Evolutionary conservation across 2,329 filamentous ascomycete species (phyloP).

Genomic region (Diaporthe caulivora): DNA sequence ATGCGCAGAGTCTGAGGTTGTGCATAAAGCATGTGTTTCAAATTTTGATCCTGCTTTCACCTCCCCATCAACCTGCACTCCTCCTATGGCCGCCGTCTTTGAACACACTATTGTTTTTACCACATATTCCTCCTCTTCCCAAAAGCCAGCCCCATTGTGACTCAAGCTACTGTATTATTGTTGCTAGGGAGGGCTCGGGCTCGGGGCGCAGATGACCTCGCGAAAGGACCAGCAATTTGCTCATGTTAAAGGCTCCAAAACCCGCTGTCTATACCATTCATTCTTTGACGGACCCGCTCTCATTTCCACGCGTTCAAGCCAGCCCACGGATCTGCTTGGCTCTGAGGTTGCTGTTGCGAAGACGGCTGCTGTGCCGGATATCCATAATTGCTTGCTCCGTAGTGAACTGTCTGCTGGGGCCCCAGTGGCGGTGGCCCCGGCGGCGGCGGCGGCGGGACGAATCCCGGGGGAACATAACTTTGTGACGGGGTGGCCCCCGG

Average conservation of each 20-base stretch:
- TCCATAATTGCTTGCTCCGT: slow-evolving; percentile 54
- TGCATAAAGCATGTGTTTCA: slow-evolving; percentile 16
- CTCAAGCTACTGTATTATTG: background rate
- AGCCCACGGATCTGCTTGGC: slow-evolving; percentile 73
- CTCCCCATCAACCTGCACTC: background rate
- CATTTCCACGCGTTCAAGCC: slow-evolving; percentile 78
- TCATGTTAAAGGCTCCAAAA: background rate
- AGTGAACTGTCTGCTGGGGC: slow-evolving; percentile 72
- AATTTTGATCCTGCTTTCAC: slow-evolving; percentile 16
- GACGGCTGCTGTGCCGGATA: slow-evolving; percentile 67
- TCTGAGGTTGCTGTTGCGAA: slow-evolving; percentile 47
- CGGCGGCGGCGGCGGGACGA: slow-evolving; percentile 73
- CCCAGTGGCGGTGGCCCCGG: slow-evolving; percentile 73
- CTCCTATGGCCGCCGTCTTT: background rate
- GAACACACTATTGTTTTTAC: background rate
- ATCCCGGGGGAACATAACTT: slow-evolving; percentile 63
- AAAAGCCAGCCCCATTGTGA: background rate
- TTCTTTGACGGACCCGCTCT: background rate
- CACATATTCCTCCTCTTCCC: background rate
- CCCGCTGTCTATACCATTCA: background rate
- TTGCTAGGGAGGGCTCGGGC: background rate
- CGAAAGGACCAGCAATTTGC: background rate
- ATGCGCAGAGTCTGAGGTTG: background rate
- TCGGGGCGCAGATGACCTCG: background rate
- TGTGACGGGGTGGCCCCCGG: slow-evolving; percentile 43